phyloP scores from a whole-genome alignment of 176 grass and related monocot species.

The Dactylis glomerata region DNA sequence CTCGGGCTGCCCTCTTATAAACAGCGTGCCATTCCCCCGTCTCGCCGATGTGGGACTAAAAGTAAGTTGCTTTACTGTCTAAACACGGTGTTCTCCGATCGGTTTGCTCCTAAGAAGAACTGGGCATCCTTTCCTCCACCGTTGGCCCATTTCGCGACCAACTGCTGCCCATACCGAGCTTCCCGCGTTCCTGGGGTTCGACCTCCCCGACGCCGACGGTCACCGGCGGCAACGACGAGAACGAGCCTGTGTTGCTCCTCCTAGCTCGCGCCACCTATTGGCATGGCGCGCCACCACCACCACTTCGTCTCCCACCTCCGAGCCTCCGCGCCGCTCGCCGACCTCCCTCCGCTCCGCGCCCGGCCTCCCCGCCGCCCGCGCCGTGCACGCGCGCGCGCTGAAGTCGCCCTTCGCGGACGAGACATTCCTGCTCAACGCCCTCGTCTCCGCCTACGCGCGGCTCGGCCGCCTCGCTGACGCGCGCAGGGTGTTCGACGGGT shows the following conservation, averaged over 20 bases:
- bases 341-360: conserved; percentile 34
- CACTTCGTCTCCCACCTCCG: not conserved
- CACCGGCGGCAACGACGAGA: not conserved
- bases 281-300: not conserved
- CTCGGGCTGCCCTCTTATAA: not conserved
- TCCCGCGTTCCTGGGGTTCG: not conserved
- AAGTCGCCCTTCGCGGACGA: not conserved
- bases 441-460: conserved; percentile 16
- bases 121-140: not conserved
- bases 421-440: conserved; percentile 12
- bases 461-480: conserved; percentile 5
- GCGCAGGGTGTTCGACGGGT: not conserved
- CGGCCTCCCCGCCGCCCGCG: not conserved
- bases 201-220: not conserved
- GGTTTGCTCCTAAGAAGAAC: too few relatives aligned
- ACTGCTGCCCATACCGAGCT: not conserved
- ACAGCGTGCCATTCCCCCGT: rapidly evolving
- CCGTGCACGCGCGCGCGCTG: not conserved
- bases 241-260: not conserved
- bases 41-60: not conserved
- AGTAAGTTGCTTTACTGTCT: not conserved
- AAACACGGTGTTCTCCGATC: too few relatives aligned
- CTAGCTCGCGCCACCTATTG: not conserved
- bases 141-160: not conserved
- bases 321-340: conserved; percentile 30